Evolutionary conservation across 192 early-diverging fungal species (phyloP), one percentile per base, ranked within the genome.

Genomic region (Jimgerdemannia lactiflua): DNA sequence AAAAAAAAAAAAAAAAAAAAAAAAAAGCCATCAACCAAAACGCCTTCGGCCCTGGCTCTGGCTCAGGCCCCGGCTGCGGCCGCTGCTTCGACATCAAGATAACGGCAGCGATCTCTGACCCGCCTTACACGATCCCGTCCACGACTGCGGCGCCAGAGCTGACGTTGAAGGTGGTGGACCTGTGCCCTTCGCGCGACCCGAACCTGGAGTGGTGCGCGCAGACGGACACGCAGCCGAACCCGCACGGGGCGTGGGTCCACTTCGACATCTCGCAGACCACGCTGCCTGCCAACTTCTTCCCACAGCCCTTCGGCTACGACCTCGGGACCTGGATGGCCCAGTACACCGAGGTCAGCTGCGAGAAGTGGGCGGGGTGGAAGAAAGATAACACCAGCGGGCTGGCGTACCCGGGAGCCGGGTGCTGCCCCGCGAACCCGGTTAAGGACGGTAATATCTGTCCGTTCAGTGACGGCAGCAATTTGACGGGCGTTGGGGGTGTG

Each of bases 191-290:
- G 7, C 20, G 40, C n/a, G 8, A n/a, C 8, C 20, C 20, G 7
- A 67, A 67, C 40, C 20, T 41, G 4, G 65, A 74, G 44, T 74
- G 74, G 74, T 74, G 74, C 67, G 64, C 74, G 3, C 74, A 74
- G 44, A 74, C 74, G 67, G 74, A 74, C 39, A 65, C 74, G 4
- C 40, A 20, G 19, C 74, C 74, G 4, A 74, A 74, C 39, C 64
- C 40, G 39, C 67, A 74, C 44, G 74, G 74, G 11, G 67, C 74
- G 8, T 74, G 64, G 64, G 67, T 74, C 7, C 74, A 74, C 67
- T 74, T 74, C 68, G 74, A 74, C 39, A 19, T 74, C 4, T 42
- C 65, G 6, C 65, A 74, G 49, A 42, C 40, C 0, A 29, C 65
- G 1, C 42, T 74, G 19, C 74, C 74, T 40, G 39, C 42, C 39